Evolutionary conservation across 768 basidiomycete genomes (phyloP).

Genomic region (Suillus placidus): DNA sequence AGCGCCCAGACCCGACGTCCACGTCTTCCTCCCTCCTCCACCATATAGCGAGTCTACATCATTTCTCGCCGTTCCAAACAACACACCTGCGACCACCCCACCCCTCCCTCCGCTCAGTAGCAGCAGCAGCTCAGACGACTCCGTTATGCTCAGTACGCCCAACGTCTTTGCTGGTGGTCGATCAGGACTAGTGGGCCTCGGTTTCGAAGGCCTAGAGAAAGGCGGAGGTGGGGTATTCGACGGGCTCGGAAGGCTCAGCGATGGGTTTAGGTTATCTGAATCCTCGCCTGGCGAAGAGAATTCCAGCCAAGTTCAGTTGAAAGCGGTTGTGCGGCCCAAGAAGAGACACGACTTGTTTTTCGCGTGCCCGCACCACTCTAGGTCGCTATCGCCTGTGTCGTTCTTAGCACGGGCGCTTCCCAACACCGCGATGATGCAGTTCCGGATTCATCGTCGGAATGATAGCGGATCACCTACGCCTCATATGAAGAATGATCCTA

Average conservation of each 20-base stretch:
- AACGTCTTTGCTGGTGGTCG: background rate
- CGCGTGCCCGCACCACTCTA: conserved; percentile 15
- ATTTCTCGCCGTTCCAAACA: conserved; percentile 28
- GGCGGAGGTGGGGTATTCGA: conserved; percentile 29
- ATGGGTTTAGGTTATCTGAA: conserved; percentile 24
- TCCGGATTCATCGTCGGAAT: conserved; percentile 20
- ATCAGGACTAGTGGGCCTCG: conserved; percentile 24
- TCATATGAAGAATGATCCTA: conserved; percentile 13
- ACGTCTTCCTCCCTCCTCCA: conserved; percentile 29
- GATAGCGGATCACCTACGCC: conserved; percentile 27
- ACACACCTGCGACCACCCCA: conserved; percentile 24
- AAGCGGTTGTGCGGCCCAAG: conserved; percentile 21
- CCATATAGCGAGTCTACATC: conserved; percentile 21
- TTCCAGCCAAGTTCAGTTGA: conserved; percentile 11
- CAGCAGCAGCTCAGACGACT: background rate
- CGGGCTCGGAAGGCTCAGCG: conserved; percentile 31
- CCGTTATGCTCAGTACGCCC: background rate
- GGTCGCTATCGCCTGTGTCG: conserved; percentile 13
- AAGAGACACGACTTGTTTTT: conserved; percentile 34
- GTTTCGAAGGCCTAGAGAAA: conserved; percentile 29
- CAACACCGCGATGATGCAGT: conserved; percentile 11
- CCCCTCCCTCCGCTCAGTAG: background rate
- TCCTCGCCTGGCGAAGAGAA: background rate
- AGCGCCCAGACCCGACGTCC: conserved; percentile 31
- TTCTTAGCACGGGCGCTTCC: conserved; percentile 13